phyloP scores from a whole-genome alignment of 2,329 filamentous ascomycete genomes.

The Aspergillus vadensis region DNA sequence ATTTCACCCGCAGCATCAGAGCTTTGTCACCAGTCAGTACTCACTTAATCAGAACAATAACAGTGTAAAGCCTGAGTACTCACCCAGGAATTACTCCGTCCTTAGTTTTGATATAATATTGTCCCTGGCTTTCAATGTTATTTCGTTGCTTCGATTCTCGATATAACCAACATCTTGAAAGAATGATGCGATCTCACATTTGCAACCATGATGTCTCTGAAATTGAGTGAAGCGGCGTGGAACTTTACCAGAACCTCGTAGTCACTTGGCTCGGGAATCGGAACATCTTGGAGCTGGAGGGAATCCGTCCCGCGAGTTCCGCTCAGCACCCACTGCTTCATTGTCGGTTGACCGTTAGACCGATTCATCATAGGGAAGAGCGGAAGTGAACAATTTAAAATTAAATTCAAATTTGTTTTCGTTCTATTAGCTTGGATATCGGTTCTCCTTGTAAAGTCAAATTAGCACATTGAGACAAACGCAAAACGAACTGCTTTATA shows the following conservation, averaged over 20 bases:
- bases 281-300: not conserved
- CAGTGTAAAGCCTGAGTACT: not conserved
- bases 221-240: not conserved
- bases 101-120: not conserved
- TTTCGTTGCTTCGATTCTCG: too few species aligned
- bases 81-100: not conserved
- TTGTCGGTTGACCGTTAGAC: not conserved
- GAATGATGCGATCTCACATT: not conserved
- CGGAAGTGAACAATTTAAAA: too few species aligned
- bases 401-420: too few species aligned
- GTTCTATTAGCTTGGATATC: too few species aligned
- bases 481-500: too few species aligned
- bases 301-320: not conserved
- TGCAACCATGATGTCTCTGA: not conserved
- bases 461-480: too few species aligned
- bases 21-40: not conserved
- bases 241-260: conserved; percentile 1
- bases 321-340: conserved; percentile 1
- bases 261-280: not conserved
- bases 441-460: too few species aligned
- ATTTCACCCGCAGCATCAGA: not conserved
- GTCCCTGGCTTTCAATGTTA: not conserved
- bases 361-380: too few species aligned
- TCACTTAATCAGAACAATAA: not conserved
- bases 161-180: not conserved